Evolutionary conservation across 768 basidiomycete species (phyloP).

Genomic region (Boletales sp.): DNA sequence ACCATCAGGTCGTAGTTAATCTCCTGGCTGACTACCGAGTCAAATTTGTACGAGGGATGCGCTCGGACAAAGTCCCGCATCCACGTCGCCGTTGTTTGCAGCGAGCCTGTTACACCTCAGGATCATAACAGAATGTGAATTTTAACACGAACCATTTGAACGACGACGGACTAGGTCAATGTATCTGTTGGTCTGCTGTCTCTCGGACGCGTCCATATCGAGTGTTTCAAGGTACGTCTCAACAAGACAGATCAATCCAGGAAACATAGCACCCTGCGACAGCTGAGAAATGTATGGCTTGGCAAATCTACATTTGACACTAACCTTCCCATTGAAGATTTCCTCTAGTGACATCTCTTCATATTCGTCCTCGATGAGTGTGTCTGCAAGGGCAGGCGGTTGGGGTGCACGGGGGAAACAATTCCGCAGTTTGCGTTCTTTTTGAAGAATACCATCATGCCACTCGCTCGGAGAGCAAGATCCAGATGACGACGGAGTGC

Average conservation of each 20-base stretch:
- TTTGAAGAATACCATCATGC: slow-evolving; percentile 36
- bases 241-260: slow-evolving; percentile 78
- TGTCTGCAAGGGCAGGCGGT: slow-evolving; percentile 50
- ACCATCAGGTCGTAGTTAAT: slow-evolving; percentile 93
- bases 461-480: slow-evolving; percentile 35
- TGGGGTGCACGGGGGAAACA: slow-evolving; percentile 56
- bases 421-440: slow-evolving; percentile 66
- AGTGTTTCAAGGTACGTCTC: slow-evolving; percentile 83
- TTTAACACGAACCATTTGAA: slow-evolving; percentile 62
- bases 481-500: slow-evolving; percentile 44
- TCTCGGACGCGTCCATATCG: slow-evolving; percentile 63
- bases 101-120: slow-evolving; percentile 48
- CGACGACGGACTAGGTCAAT: slow-evolving; percentile 74
- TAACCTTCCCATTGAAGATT: slow-evolving; percentile 90
- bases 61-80: slow-evolving; percentile 87
- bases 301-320: slow-evolving; percentile 11
- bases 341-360: slow-evolving; percentile 91
- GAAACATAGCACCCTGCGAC: slow-evolving; percentile 58
- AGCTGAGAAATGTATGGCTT: background rate
- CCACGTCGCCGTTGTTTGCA: slow-evolving; percentile 89
- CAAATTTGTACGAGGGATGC: slow-evolving; percentile 88
- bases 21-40: slow-evolving; percentile 88
- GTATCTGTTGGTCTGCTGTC: slow-evolving; percentile 67
- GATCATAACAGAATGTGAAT: slow-evolving; percentile 1
- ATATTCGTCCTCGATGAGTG: slow-evolving; percentile 75